Evolutionary conservation across 2,329 filamentous ascomycete genomes (phyloP).

Genomic region (Rhynchosporium secalis): DNA sequence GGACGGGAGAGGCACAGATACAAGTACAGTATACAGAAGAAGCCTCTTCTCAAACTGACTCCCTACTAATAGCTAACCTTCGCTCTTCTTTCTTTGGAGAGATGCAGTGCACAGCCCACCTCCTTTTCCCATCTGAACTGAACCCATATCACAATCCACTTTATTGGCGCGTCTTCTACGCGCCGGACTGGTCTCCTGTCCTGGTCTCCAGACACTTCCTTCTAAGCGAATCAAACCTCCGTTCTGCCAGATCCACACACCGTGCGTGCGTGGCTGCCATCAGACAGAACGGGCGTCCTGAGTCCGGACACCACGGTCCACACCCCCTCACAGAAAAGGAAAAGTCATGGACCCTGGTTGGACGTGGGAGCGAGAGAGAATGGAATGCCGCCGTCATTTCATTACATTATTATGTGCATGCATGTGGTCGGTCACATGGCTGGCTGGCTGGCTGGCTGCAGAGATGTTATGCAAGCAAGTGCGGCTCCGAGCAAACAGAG

Average conservation of each 20-base stretch:
- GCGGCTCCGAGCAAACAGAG: conserved; percentile 21
- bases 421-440: conserved; percentile 23
- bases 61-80: too few relatives aligned
- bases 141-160: conserved; percentile 15
- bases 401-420: conserved; percentile 5
- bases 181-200: conserved; percentile 18
- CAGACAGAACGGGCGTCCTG: conserved; percentile 11
- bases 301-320: too few relatives aligned
- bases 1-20: conserved; percentile 1
- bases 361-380: conserved; percentile 5
- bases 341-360: neutral
- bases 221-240: neutral
- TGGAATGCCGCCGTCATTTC: conserved; percentile 16
- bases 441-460: neutral
- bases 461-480: conserved; percentile 7
- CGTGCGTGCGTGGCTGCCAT: neutral
- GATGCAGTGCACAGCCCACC: neutral
- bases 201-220: conserved; percentile 4
- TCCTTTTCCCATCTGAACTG: neutral
- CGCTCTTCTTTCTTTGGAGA: too few relatives aligned
- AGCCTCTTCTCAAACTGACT: too few relatives aligned
- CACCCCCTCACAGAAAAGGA: conserved; percentile 16
- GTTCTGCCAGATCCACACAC: neutral
- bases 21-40: neutral
- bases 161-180: conserved; percentile 19